phyloP scores from a whole-genome alignment of 768 basidiomycete genomes.

The Serendipita sp. region DNA sequence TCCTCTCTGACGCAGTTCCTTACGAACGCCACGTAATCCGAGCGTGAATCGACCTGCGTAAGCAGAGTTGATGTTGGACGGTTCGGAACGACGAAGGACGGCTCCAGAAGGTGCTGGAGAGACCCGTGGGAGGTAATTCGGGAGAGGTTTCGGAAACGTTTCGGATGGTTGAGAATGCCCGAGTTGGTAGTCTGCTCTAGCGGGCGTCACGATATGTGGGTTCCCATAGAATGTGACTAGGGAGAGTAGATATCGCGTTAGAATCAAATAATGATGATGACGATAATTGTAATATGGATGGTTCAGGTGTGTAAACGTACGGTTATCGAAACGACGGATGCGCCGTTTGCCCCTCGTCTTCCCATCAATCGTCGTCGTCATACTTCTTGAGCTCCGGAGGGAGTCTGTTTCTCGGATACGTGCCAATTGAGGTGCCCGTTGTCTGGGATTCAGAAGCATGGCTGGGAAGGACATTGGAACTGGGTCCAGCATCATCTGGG shows the following conservation, averaged over 20 bases:
- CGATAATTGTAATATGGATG: background rate
- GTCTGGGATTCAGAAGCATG: constrained; percentile 41
- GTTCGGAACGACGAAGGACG: constrained; percentile 14
- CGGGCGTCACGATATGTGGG: constrained; percentile 51
- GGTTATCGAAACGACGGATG: constrained; percentile 60
- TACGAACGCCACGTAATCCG: constrained; percentile 58
- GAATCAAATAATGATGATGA: background rate
- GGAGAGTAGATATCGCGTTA: constrained; percentile 6
- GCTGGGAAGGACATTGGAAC: constrained; percentile 57
- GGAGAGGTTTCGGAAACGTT: constrained; percentile 67
- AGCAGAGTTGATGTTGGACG: constrained; percentile 36
- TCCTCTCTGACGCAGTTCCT: constrained; percentile 37
- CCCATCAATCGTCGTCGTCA: constrained; percentile 32
- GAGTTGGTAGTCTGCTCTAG: constrained; percentile 36
- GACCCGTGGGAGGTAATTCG: constrained; percentile 49
- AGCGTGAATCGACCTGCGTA: constrained; percentile 63
- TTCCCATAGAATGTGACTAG: constrained; percentile 58
- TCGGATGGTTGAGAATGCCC: constrained; percentile 27
- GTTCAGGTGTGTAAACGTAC: constrained; percentile 23
- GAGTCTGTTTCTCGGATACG: constrained; percentile 8
- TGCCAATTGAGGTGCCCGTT: constrained; percentile 4
- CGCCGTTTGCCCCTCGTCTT: constrained; percentile 67
- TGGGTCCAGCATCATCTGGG: constrained; percentile 15
- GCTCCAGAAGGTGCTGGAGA: constrained; percentile 31
- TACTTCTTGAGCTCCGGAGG: constrained; percentile 10